A percentile compares a stretch with the other conserved stretches of the same genome.
phyloP scores from a whole-genome alignment of 192 early-diverging fungal genomes.

The Entomortierella parvispora region DNA sequence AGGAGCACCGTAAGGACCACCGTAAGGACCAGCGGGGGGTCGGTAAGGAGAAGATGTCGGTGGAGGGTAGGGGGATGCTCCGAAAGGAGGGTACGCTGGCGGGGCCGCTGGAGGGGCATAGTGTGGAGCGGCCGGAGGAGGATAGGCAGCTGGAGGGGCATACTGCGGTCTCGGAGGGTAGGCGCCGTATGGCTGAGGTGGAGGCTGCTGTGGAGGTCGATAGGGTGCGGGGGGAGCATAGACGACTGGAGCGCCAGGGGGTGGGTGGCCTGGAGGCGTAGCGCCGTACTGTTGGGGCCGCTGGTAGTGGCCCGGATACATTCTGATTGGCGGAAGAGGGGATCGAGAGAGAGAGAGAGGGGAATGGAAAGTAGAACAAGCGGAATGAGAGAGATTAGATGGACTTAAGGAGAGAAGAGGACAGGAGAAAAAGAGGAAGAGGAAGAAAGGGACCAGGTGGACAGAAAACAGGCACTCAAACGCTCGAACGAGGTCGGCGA shows the following conservation, averaged over 20 bases:
- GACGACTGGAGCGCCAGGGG: slow-evolving; percentile 1
- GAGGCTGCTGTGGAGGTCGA: not conserved
- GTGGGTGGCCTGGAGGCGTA: not conserved
- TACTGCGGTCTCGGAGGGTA: slow-evolving; percentile 8
- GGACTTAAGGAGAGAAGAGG: not conserved
- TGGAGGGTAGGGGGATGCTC: no score
- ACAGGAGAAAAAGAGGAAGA: not conserved
- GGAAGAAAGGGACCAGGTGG: not conserved
- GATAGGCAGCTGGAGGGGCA: not conserved
- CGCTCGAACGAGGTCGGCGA: not conserved
- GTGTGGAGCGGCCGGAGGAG: slow-evolving; percentile 15
- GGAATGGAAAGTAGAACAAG: no score
- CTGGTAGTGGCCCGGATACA: slow-evolving; percentile 28
- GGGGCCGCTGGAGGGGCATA: slow-evolving; percentile 26
- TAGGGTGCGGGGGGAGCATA: slow-evolving; percentile 17
- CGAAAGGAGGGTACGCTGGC: slow-evolving; percentile 2
- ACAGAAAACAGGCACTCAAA: not conserved
- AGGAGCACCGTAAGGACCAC: no score
- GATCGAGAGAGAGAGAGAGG: not conserved
- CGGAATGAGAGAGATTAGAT: not conserved
- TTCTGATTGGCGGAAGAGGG: slow-evolving; percentile 3
- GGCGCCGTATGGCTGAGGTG: slow-evolving; percentile 1
- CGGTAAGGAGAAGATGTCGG: no score
- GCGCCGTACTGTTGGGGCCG: slow-evolving; percentile 7
- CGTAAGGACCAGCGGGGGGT: no score